Percentiles rank a stretch among this genome's conserved stretches.
phyloP scores from a whole-genome alignment of 2,329 filamentous ascomycete species.

The Drechslera avenae region DNA sequence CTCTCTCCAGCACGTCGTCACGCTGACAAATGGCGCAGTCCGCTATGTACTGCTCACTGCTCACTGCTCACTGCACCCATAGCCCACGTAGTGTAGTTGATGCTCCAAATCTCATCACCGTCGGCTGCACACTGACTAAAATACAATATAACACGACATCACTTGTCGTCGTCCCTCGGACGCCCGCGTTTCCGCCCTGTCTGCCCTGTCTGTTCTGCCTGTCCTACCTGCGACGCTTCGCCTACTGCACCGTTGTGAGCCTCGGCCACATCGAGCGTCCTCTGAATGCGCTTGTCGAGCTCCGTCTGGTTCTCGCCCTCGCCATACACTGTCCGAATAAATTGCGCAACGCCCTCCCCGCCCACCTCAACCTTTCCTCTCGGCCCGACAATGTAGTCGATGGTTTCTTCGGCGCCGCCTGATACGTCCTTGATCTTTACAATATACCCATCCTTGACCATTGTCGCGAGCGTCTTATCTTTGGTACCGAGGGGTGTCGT shows the following conservation, averaged over 20 bases:
- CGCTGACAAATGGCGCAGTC: slow-evolving; percentile 11
- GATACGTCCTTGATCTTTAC: slow-evolving; percentile 71
- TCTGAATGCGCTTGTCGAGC: slow-evolving; percentile 40
- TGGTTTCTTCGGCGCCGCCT: slow-evolving; percentile 75
- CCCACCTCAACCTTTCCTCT: slow-evolving; percentile 86
- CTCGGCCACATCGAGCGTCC: slow-evolving; percentile 40
- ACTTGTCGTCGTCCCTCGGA: slow-evolving; percentile 16
- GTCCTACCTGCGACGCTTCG: neutral
- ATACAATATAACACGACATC: neutral
- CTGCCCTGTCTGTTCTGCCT: slow-evolving; percentile 13
- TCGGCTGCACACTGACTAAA: neutral
- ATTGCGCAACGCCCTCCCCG: slow-evolving; percentile 71
- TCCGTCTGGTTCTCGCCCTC: slow-evolving; percentile 43
- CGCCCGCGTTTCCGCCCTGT: slow-evolving; percentile 25
- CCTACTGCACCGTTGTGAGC: slow-evolving; percentile 15
- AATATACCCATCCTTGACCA: slow-evolving; percentile 84
- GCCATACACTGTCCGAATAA: slow-evolving; percentile 57
- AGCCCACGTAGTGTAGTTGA: neutral
- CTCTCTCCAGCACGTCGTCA: neutral
- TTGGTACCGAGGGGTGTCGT: slow-evolving; percentile 76
- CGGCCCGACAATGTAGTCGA: slow-evolving; percentile 84
- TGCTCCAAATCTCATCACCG: neutral
- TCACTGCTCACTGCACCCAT: neutral
- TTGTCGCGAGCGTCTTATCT: slow-evolving; percentile 72
- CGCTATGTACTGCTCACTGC: neutral